Evolutionary conservation across 2,329 filamentous ascomycete species (phyloP), one percentile per base, ranked within the genome.

Genomic region (Stemphylium beticola): DNA sequence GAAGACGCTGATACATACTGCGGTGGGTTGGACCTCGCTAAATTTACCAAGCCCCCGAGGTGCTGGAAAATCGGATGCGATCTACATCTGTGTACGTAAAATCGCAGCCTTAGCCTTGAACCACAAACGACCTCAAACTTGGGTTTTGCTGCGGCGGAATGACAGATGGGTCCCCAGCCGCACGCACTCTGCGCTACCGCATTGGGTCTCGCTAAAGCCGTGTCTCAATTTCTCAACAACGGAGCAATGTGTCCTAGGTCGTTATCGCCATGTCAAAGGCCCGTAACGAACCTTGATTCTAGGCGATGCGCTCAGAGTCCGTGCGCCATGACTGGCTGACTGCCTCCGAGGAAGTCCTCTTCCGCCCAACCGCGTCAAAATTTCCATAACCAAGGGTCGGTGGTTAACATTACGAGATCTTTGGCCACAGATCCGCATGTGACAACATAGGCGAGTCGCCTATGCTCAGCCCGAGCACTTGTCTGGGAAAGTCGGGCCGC

Each of bases 361-460:
- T 26, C 51, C 39, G 45, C 33, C n/a, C 39, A 20, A 50, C 45
- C 51, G 39, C 43, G 12, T 54, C 45, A 33, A 44, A 36, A 36
- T 32, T 34, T n/a, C n/a, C 29, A 51, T n/a, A 45, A 20, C 51
- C 60, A 55, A 46, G 37, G 49, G 36, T 58, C 49, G 54, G 44
- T 50, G 45, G 52, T 61, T 63, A 53, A 37, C 58, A 58, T 68
- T 68, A 65, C 64, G 60, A 67, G 62, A 68, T 61, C 55, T 31
- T 51, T 58, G 47, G 36, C 39, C 51, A 36, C 40, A 52, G 60
- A 61, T 62, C 60, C 54, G 58, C 65, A 60, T 68, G 62, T 68
- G 62, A 64, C 51, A 49, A 49, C 45, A 37, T 32, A 43, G 24
- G 18, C 34, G 45, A 37, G 50, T 41, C 24, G 34, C 55, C 58